These are phyloP conservation scores for Cymbopogon citratus DNA, from an alignment of 176 grass and related monocot species.

Conservation along the genomic window DNA sequence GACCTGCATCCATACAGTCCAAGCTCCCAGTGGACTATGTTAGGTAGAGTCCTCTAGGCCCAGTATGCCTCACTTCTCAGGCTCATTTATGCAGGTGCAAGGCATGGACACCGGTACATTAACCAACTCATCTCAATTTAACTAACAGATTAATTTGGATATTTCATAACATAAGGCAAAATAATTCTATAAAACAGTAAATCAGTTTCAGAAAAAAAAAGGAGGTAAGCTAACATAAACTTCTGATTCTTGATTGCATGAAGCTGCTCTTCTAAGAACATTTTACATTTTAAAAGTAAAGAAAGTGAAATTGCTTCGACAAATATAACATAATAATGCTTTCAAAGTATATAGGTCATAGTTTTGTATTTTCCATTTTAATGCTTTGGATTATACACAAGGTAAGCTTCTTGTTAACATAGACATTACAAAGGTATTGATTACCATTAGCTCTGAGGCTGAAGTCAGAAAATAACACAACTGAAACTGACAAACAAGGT, in stretches of 20 bases:
- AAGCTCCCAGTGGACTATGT: background rate
- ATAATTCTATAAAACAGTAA: background rate
- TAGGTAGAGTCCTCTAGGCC: background rate
- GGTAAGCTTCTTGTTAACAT: background rate
- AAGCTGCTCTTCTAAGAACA: background rate
- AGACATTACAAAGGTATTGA: background rate
- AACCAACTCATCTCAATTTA: background rate
- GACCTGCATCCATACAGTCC: background rate
- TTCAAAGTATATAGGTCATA: background rate
- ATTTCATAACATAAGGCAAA: background rate
- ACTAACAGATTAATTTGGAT: background rate
- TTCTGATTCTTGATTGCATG: background rate
- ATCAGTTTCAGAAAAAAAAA: background rate
- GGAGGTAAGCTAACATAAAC: background rate
- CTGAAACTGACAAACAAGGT: background rate
- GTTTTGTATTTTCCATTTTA: background rate
- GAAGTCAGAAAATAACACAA: background rate
- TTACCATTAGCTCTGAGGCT: background rate
- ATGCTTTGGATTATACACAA: background rate
- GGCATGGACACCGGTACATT: background rate
- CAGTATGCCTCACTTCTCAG: background rate
- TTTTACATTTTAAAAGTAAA: background rate
- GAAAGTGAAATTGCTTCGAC: background rate
- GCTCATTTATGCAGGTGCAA: background rate
- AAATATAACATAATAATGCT: conserved; percentile 10